These are phyloP conservation scores for Yueomyces sp. DNA, from an alignment of 1,139 yeast species.

Conservation along the genomic window DNA sequence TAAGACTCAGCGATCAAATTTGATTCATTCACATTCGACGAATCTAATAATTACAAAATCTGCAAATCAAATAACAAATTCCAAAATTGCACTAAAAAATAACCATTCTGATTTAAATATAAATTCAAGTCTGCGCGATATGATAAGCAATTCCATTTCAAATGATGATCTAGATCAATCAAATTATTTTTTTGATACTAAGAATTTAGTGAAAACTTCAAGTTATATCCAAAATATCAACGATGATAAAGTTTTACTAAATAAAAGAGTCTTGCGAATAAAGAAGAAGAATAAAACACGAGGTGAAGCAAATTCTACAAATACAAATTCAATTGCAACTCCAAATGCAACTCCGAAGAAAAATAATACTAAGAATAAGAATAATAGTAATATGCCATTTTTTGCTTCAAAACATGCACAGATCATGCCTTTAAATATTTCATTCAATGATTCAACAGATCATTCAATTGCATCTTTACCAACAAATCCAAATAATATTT, in stretches of 20 bases:
- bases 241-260: slow-evolving; percentile 12
- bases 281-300: not conserved
- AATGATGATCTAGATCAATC: not conserved
- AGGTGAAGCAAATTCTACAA: not conserved
- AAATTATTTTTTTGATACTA: not conserved
- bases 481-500: not conserved
- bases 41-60: no score
- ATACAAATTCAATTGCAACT: not conserved
- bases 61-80: no score
- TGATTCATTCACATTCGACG: no score
- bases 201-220: slow-evolving; percentile 14
- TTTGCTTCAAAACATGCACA: slow-evolving; percentile 22
- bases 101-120: no score
- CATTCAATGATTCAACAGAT: not conserved
- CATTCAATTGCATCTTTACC: not conserved
- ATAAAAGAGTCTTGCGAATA: slow-evolving; percentile 11
- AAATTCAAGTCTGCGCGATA: no score
- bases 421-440: slow-evolving; percentile 17
- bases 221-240: slow-evolving; percentile 16
- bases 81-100: no score
- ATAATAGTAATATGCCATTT: slow-evolving; percentile 15
- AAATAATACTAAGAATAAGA: slow-evolving; percentile 10
- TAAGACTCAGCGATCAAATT: no score
- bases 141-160: no score
- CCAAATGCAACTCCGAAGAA: slow-evolving; percentile 1